Base-by-base conservation (phyloP, 108 stramenopile species). In the Skeletonema tropicum region DNA sequence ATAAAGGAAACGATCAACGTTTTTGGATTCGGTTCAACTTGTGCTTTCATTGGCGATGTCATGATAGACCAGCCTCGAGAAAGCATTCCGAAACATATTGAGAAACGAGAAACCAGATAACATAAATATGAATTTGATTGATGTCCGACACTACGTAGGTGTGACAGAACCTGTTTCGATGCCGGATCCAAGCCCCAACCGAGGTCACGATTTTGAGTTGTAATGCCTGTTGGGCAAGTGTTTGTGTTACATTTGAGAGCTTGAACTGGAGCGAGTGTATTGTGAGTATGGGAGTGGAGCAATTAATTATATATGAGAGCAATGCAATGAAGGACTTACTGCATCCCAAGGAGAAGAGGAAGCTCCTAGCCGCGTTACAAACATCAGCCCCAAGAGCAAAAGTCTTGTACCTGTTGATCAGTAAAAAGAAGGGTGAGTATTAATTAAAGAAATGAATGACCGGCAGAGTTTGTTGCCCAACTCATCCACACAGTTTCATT, bases 201-300 rank as follows among this genome's bases (percentile, higher is more conserved):
- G 15, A 97, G 73, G 6, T 86, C 82, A 10, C 60, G 60, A 74
- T 95, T 78, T 69, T 89, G 89, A 0, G 94, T 97, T 4, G 96
- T 86, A 30, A 97, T 90, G 2, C 96, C 96, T 7, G 96, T 96
- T 0, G 96, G 96, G 83, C 96, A 96, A 25, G 77, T 89, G 76
- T 96, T 96, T 12, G 92, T 86, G 66, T 92, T 89, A 71, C 96
- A 96, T 74, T 96, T 96, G 46, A 96, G 82, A 26, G 96, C 94
- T 75, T 95, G 94, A 55, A 96, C 33, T 35, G 33, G 33, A 35
- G 33, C 33, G 33, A 35, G 33, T 35, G 33, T 35, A 35, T 35
- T 35, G 8, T 41, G 39, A 41, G 13, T 41, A 41, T 13, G 13
- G 39, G 39, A 41, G 11, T 13, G 39, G 7, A 35, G 33, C 33